These are phyloP conservation scores for Mortierella claussenii DNA, from an alignment of 192 early-diverging fungal species.

Conservation along the genomic window DNA sequence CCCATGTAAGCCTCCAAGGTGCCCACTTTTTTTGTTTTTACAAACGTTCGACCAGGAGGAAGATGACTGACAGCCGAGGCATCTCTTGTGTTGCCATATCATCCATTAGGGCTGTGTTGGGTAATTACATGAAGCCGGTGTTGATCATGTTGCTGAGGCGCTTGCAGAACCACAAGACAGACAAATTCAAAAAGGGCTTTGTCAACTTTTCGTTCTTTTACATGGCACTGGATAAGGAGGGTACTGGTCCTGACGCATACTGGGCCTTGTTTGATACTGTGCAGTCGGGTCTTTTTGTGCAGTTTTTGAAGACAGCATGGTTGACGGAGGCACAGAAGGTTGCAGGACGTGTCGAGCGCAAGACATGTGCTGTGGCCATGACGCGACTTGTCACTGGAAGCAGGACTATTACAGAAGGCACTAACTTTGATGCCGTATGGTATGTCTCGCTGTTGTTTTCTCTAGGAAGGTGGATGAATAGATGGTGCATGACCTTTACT, in stretches of 20 bases:
- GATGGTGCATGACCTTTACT: neutral
- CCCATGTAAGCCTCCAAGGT: conserved; percentile 69
- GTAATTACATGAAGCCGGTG: conserved; percentile 61
- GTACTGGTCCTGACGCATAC: conserved; percentile 64
- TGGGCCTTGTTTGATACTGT: conserved; percentile 44
- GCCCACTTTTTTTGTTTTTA: neutral
- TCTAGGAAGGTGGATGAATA: neutral
- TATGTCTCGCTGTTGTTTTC: too few relatives aligned
- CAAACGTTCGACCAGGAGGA: too few relatives aligned
- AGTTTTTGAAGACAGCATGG: conserved; percentile 70
- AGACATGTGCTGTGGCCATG: conserved; percentile 71
- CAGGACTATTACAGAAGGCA: conserved; percentile 61
- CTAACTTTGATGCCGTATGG: conserved; percentile 60
- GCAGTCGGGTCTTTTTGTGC: conserved; percentile 66
- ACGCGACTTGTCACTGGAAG: conserved; percentile 69
- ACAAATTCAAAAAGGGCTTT: conserved; percentile 73
- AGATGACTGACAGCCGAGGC: conserved; percentile 6
- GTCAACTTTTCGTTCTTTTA: conserved; percentile 74
- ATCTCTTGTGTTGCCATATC: too few relatives aligned
- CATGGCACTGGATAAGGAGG: conserved; percentile 70
- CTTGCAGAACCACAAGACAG: conserved; percentile 67
- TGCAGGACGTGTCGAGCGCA: conserved; percentile 66
- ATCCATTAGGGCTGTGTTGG: conserved; percentile 49
- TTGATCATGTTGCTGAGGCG: conserved; percentile 57
- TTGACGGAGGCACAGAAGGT: conserved; percentile 73